Base-by-base conservation (phyloP, 805 yeast genomes). In the Wickerhamomyces pijperi region DNA sequence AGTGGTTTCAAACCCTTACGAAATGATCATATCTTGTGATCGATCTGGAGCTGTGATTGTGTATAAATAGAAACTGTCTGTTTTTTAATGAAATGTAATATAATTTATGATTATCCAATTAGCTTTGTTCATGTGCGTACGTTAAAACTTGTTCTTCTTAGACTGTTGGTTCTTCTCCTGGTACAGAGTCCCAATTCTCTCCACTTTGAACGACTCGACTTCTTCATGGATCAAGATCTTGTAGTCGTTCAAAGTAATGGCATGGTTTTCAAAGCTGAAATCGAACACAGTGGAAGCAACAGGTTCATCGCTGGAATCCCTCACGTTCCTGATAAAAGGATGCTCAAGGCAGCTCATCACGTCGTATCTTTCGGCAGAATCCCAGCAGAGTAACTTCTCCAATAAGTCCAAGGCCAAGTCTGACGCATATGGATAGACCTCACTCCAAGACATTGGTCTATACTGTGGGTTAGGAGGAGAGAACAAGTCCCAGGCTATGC, bases 11-110 rank as follows among this genome's bases (percentile, higher is more conserved):
- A 51, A 56, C 9, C 85, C 85, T 0, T 70, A 68, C 42, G 74
- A 71, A 32, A 69, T 82, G 75, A 54, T 82, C 2, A 59, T 83
- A 3, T 66, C 82, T 3, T 85, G 63, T 3, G 94, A 83, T 47
- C 60, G 85, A 40, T 67, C 74, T 33, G 94, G 94, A 0, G 63
- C 61, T 2, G 63, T 84, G 25, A 75, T 76, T 51, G 70, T 82
- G 3, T 81, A 73, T 54, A 68, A 65, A 48, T 72, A 49, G 40
- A n/a, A n/a, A n/a, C n/a, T n/a, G n/a, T n/a, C n/a, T n/a, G n/a
- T n/a, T n/a, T n/a, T n/a, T n/a, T n/a, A n/a, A n/a, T n/a, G n/a
- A n/a, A n/a, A n/a, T n/a, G n/a, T 34, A 12, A 12, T 34, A 14
- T 12, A n/a, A 19, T 12, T 19, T 34, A 32, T 32, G 19, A 17